A percentile compares a stretch with the other conserved stretches of the same genome.
Evolutionary conservation across 2,329 filamentous ascomycete species (phyloP).

Genomic region (Orbilia quercus): DNA sequence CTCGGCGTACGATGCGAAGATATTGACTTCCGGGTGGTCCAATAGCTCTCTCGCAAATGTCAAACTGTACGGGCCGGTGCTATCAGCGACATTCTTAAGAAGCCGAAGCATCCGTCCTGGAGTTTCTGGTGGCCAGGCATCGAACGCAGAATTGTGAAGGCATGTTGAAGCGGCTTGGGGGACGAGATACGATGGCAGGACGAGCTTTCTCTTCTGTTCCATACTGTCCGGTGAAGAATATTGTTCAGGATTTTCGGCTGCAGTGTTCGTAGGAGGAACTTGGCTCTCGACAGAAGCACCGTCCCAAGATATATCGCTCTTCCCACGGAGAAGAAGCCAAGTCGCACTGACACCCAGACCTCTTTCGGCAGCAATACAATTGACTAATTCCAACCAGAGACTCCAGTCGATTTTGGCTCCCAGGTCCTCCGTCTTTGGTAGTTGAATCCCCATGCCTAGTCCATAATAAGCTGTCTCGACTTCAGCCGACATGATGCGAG

Average conservation of each 20-base stretch:
- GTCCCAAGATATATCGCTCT: conserved; percentile 38
- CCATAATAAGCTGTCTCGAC: conserved; percentile 45
- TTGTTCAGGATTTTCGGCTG: neutral
- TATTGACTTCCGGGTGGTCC: conserved; percentile 50
- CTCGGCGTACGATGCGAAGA: conserved; percentile 42
- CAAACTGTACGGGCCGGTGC: conserved; percentile 33
- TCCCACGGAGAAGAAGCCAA: conserved; percentile 38
- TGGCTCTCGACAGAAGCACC: neutral
- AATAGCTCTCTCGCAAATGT: conserved; percentile 34
- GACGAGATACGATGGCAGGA: conserved; percentile 41
- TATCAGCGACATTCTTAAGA: conserved; percentile 26
- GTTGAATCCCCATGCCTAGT: conserved; percentile 26
- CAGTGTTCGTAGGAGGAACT: neutral
- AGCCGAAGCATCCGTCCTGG: conserved; percentile 45
- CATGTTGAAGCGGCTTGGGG: conserved; percentile 38
- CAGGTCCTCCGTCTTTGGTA: conserved; percentile 25
- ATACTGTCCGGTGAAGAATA: neutral
- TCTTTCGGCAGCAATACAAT: conserved; percentile 49
- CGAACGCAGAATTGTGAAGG: conserved; percentile 40
- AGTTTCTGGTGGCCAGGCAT: conserved; percentile 52
- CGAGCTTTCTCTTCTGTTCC: conserved; percentile 15
- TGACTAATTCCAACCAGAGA: conserved; percentile 51
- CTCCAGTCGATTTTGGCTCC: conserved; percentile 37
- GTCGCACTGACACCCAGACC: conserved; percentile 50
- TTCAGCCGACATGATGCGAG: conserved; percentile 37